Base-by-base conservation (phyloP, 306 rosid genomes). In the Oxytropis ochrocephala region DNA sequence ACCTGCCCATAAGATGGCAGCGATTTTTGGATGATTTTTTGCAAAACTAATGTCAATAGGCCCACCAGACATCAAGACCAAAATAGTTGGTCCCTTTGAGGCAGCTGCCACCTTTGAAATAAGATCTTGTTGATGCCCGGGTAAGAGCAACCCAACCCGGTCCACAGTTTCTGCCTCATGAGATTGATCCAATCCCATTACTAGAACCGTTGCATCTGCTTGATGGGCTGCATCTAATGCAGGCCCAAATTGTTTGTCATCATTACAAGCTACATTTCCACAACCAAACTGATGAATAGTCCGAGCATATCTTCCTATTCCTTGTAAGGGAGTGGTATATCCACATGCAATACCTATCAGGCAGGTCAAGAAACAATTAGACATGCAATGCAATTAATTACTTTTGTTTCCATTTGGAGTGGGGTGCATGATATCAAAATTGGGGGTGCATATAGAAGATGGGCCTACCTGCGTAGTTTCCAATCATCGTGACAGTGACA, bases 21-120 rank as follows among this genome's bases (percentile, higher is more conserved):
- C 67, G 6, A 92, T 58, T 7, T 75, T 78, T 0, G 84, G 89
- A 53, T 90, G 67, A 11, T 85, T 84, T 30, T 88, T 61, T 1
- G 96, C 96, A 13, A 93, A 90, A 21, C 89, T 69, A 5, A 88
- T 66, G 16, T 93, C 98, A 6, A 93, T 36, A 5, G 98, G 91
- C 11, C 97, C 98, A 16, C 98, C 97, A 5, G 94, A 90, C 96
- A 93, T 82, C 68, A 93, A 36, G 30, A 93, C 97, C 75, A 93
- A 18, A 18, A 90, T 69, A 3, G 85, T 82, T 57, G 96, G 98
- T 27, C 98, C 98, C 32, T 53, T 83, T 5, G 98, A 80, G 18
- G 91, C 86, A 1, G 85, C 88, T 0, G 96, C 96, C 0, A 85
- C 96, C 60, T 78, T 83, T 1, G 93, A 76, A 11, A 93, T 61